These are phyloP conservation scores for Auriculariales sp. DNA, from an alignment of 768 basidiomycete genomes.

Conservation along the genomic window DNA sequence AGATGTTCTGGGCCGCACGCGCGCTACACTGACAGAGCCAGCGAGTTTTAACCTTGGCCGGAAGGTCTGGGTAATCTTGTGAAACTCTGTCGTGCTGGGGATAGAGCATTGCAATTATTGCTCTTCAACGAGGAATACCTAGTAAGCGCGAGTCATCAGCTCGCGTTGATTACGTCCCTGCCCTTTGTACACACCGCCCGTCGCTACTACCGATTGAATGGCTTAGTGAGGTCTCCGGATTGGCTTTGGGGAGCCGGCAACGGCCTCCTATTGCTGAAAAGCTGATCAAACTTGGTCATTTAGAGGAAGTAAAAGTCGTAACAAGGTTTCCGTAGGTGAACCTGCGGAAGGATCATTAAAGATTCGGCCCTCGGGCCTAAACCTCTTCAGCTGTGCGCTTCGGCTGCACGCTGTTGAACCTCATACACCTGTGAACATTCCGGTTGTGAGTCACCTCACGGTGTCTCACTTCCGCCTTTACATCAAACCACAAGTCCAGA, in stretches of 20 bases:
- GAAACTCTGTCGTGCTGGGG: constrained; percentile 71
- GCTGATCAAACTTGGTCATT: constrained; percentile 68
- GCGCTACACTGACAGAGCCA: constrained; percentile 83
- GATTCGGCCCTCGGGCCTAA: constrained; percentile 14
- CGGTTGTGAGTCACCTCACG: constrained; percentile 7
- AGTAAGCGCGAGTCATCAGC: constrained; percentile 82
- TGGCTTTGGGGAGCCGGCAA: constrained; percentile 46
- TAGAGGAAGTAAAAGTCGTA: constrained; percentile 78
- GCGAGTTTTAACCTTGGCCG: constrained; percentile 66
- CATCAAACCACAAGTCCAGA: background rate
- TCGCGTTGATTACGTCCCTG: constrained; percentile 82
- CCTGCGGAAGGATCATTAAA: constrained; percentile 66
- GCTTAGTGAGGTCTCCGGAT: constrained; percentile 80
- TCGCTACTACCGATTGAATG: constrained; percentile 86
- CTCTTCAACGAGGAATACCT: constrained; percentile 86
- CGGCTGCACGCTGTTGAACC: constrained; percentile 21
- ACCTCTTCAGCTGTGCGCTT: background rate
- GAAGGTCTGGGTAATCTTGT: constrained; percentile 68
- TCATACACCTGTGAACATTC: constrained; percentile 34
- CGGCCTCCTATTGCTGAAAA: constrained; percentile 38
- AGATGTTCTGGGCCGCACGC: constrained; percentile 82
- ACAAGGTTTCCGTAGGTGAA: constrained; percentile 75
- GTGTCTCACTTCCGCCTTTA: constrained; percentile 15
- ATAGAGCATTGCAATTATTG: constrained; percentile 87
- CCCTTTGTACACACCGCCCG: constrained; percentile 84